These are phyloP conservation scores for Xylaria sp. DNA, from an alignment of 2,329 filamentous ascomycete genomes.

Conservation along the genomic window DNA sequence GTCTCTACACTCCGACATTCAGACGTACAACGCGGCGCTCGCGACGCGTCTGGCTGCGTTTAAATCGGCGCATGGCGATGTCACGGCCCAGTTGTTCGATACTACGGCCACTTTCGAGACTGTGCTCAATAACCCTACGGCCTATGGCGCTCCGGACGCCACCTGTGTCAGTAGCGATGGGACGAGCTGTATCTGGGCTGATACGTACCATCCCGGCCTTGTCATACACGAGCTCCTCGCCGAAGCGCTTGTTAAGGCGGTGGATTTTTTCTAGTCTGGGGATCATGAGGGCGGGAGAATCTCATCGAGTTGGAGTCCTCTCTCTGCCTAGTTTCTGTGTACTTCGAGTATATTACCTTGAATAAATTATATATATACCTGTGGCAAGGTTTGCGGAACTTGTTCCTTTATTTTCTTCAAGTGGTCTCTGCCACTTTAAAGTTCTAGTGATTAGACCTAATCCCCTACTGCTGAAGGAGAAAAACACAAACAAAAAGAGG, in stretches of 20 bases:
- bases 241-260: constrained; percentile 30
- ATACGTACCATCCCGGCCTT: constrained; percentile 38
- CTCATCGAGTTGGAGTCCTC: too few relatives aligned
- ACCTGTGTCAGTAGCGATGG: constrained; percentile 38
- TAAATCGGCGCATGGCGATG: constrained; percentile 25
- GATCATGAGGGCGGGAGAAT: background rate
- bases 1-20: constrained; percentile 38
- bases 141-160: constrained; percentile 39
- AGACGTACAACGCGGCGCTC: constrained; percentile 36
- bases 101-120: constrained; percentile 34
- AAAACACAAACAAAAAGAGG: background rate
- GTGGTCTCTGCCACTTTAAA: too few relatives aligned
- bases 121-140: constrained; percentile 37
- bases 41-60: constrained; percentile 34
- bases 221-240: constrained; percentile 37
- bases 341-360: background rate
- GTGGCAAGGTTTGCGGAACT: background rate
- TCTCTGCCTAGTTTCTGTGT: background rate
- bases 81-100: constrained; percentile 37
- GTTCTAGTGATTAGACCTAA: background rate
- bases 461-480: background rate
- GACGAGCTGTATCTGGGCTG: constrained; percentile 38
- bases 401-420: background rate
- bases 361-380: background rate
- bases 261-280: constrained; percentile 36